These are phyloP conservation scores for Penicillium crustosum DNA, from an alignment of 2,329 filamentous ascomycete species.

Conservation along the genomic window DNA sequence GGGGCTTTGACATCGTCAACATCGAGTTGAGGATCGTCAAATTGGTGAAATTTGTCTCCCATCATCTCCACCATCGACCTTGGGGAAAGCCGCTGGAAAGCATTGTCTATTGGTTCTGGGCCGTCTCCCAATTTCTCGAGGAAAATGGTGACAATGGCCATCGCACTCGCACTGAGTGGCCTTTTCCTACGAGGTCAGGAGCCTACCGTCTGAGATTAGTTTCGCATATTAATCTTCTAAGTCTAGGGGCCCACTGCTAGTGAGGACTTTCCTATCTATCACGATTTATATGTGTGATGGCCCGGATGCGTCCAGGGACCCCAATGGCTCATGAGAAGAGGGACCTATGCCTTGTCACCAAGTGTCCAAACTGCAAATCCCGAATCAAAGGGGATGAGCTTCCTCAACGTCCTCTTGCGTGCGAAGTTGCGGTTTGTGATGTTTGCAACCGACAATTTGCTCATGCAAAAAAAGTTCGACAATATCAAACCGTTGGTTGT, in stretches of 20 bases:
- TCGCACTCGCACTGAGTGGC: background rate
- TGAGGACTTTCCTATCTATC: background rate
- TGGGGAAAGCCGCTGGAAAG: background rate
- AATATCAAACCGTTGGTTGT: too few relatives aligned
- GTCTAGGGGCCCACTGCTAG: background rate
- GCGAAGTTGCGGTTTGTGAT: too few relatives aligned
- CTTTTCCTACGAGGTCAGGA: background rate
- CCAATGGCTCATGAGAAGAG: too few relatives aligned
- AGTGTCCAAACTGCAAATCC: too few relatives aligned
- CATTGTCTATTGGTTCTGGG: too few relatives aligned
- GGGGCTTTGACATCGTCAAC: background rate
- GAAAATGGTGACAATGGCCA: background rate
- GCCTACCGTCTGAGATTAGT: too few relatives aligned
- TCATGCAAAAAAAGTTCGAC: too few relatives aligned
- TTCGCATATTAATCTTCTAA: background rate
- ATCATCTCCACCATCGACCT: background rate
- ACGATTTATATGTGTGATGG: background rate
- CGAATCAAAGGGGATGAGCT: too few relatives aligned
- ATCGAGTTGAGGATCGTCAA: background rate
- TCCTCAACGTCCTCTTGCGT: too few relatives aligned
- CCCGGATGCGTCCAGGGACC: background rate
- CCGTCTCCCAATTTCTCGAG: too few relatives aligned
- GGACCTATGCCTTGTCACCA: too few relatives aligned
- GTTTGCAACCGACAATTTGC: too few relatives aligned
- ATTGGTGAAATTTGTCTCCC: background rate